Conservation (phyloP, 2,329 filamentous ascomycete species). For the Mariannaea elegans region DNA sequence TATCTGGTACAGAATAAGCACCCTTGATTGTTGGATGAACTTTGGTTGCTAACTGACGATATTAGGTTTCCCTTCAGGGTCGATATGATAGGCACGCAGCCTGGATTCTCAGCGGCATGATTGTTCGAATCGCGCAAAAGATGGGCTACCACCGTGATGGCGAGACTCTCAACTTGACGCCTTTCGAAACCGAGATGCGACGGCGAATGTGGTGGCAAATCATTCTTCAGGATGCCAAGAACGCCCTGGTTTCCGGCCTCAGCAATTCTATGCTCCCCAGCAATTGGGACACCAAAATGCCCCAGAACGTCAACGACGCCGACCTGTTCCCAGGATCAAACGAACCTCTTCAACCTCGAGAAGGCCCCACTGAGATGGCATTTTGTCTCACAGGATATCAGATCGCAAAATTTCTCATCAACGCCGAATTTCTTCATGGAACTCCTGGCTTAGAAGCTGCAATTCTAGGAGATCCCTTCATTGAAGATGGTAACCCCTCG, state of each 20-base stretch:
- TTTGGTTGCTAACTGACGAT: conserved; percentile 19
- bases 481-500: conserved; percentile 38
- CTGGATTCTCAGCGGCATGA: conserved; percentile 68
- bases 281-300: conserved; percentile 65
- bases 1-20: conserved; percentile 56
- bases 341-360: conserved; percentile 59
- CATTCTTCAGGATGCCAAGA: conserved; percentile 65
- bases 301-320: conserved; percentile 66
- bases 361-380: conserved; percentile 70
- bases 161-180: conserved; percentile 61
- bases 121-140: conserved; percentile 71
- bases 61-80: conserved; percentile 63
- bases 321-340: conserved; percentile 64
- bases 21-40: neutral
- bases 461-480: conserved; percentile 53
- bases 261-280: conserved; percentile 60
- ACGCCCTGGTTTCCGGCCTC: conserved; percentile 66
- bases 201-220: conserved; percentile 74
- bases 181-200: conserved; percentile 75
- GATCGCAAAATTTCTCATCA: conserved; percentile 59
- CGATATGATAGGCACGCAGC: conserved; percentile 67
- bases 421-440: conserved; percentile 51
- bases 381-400: conserved; percentile 62
- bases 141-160: conserved; percentile 74
- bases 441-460: conserved; percentile 59